Percentiles rank a stretch among this genome's conserved stretches.
Conservation (phyloP, 2,329 filamentous ascomycete genomes). For the Ophioceras dolichostomum region DNA sequence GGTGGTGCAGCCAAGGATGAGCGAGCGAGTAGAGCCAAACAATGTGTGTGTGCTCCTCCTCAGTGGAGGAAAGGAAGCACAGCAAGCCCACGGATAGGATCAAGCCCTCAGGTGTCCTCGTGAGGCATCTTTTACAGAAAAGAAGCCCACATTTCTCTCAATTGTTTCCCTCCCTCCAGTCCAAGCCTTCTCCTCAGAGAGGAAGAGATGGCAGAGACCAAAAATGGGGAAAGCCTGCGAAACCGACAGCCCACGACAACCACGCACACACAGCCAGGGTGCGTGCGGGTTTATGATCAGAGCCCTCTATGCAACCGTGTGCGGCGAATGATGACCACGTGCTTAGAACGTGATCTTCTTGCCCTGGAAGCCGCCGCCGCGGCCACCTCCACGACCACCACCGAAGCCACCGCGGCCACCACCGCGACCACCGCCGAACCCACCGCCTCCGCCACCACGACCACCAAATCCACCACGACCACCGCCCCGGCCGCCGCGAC, state of each 20-base stretch:
- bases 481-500: constrained; percentile 33
- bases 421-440: constrained; percentile 25
- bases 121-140: no score
- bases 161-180: constrained; percentile 14
- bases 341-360: constrained; percentile 55
- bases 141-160: no score
- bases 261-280: no score
- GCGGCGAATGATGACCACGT: constrained; percentile 16
- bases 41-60: constrained; percentile 5
- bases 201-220: no score
- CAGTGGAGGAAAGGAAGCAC: no score
- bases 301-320: constrained; percentile 30
- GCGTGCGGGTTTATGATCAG: no score
- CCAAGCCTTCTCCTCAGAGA: constrained; percentile 1
- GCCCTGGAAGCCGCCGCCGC: constrained; percentile 55
- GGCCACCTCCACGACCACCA: constrained; percentile 32
- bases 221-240: constrained; percentile 22
- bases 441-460: constrained; percentile 22
- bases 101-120: constrained; percentile 45
- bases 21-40: constrained; percentile 10
- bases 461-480: constrained; percentile 37
- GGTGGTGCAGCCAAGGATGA: no score
- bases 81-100: constrained; percentile 18
- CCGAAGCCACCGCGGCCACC: constrained; percentile 26
- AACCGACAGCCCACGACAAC: constrained; percentile 48